phyloP scores from a whole-genome alignment of 208 protist genomes.

The Jaenimonas drosophilae region DNA sequence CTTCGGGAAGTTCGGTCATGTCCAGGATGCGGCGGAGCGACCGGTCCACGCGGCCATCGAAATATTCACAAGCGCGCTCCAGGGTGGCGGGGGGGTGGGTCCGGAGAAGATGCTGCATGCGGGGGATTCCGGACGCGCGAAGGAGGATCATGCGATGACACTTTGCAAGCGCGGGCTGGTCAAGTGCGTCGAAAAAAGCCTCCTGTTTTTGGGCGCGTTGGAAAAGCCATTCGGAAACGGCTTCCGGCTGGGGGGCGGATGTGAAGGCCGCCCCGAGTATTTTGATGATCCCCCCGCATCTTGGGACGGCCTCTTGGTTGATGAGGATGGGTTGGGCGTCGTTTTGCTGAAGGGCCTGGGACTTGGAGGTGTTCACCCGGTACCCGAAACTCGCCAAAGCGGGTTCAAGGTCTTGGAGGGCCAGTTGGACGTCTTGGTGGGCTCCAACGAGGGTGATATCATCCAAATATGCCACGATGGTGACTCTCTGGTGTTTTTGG shows the following conservation, averaged over 20 bases:
- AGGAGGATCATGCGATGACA: slow-evolving; percentile 10
- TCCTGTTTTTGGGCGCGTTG: slow-evolving; percentile 3
- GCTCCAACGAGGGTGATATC: slow-evolving; percentile 15
- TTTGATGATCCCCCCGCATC: background rate
- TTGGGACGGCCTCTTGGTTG: background rate
- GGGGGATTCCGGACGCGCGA: slow-evolving; percentile 6
- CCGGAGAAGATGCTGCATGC: slow-evolving; percentile 14
- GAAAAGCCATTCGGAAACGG: slow-evolving; percentile 3
- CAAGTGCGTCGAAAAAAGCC: slow-evolving; percentile 7
- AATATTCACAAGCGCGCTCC: slow-evolving; percentile 6
- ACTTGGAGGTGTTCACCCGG: slow-evolving; percentile 16
- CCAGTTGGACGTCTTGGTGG: background rate
- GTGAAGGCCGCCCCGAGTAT: slow-evolving; percentile 16
- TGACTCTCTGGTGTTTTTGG: slow-evolving; percentile 2
- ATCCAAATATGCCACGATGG: slow-evolving; percentile 18
- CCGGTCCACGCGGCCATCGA: slow-evolving; percentile 9
- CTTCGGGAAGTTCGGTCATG: background rate
- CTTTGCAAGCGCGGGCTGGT: background rate
- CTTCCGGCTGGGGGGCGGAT: background rate
- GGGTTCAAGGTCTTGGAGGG: slow-evolving; percentile 5
- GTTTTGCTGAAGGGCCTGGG: slow-evolving; percentile 2
- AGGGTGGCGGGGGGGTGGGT: slow-evolving; percentile 10
- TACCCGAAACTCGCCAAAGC: slow-evolving; percentile 8
- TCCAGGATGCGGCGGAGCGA: slow-evolving; percentile 7
- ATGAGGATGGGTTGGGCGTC: background rate